Conservation (phyloP, 352 stramenopile genomes). For the Globisporangium echinulatum region DNA sequence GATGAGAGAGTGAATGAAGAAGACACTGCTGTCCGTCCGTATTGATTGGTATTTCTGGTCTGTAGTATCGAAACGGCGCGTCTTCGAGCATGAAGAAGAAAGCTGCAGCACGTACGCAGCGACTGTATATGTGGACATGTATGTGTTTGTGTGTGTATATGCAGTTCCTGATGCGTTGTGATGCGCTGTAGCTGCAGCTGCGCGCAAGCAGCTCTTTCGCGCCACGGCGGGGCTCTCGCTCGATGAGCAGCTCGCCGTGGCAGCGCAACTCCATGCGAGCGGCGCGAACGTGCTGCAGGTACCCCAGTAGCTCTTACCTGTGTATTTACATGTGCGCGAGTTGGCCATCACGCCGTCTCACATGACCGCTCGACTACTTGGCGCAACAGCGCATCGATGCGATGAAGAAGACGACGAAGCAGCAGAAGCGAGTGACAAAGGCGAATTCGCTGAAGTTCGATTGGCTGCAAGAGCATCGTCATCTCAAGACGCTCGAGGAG, state of each 20-base stretch:
- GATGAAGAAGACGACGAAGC: slow-evolving; percentile 59
- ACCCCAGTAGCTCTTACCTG: neutral
- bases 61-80: no score
- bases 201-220: slow-evolving; percentile 58
- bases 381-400: slow-evolving; percentile 42
- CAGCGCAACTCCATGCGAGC: slow-evolving; percentile 34
- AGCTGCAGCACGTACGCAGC: neutral
- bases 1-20: no score
- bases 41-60: no score
- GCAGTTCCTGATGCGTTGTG: neutral
- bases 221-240: slow-evolving; percentile 58
- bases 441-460: slow-evolving; percentile 65
- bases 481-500: slow-evolving; percentile 61
- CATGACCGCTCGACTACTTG: no score
- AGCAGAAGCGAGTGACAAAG: slow-evolving; percentile 49
- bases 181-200: slow-evolving; percentile 4
- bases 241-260: slow-evolving; percentile 55
- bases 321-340: no score
- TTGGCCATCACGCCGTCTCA: no score
- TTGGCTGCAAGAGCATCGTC: slow-evolving; percentile 60
- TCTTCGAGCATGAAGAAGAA: no score
- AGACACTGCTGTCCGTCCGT: no score
- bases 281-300: slow-evolving; percentile 57
- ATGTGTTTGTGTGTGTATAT: neutral
- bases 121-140: neutral